Conservation (phyloP, 345 rosid species). For the Cardamine resedifolia region DNA sequence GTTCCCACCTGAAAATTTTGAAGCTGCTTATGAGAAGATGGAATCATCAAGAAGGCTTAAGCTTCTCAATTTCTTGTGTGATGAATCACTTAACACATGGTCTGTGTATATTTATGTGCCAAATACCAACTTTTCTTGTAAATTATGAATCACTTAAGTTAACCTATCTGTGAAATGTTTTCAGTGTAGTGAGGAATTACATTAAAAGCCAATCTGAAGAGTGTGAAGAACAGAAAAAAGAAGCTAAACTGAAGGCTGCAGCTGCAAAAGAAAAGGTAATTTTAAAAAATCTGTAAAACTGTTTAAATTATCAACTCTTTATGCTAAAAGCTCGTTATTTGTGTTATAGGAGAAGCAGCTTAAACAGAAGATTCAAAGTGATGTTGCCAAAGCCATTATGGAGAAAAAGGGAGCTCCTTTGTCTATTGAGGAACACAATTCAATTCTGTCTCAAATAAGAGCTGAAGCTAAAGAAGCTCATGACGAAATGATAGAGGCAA, state of each 20-base stretch:
- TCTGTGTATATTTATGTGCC: conserved; percentile 1
- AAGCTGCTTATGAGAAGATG: conserved; percentile 34
- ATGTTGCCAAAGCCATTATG: conserved; percentile 57
- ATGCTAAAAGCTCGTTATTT: background rate
- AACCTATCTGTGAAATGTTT: background rate
- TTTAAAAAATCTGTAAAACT: background rate
- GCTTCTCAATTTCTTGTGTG: conserved; percentile 52
- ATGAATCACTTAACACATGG: conserved; percentile 51
- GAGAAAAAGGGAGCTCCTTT: conserved; percentile 53
- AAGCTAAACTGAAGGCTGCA: conserved; percentile 24
- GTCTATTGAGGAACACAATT: conserved; percentile 57
- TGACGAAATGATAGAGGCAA: conserved; percentile 54
- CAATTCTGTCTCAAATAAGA: conserved; percentile 53
- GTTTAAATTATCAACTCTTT: background rate
- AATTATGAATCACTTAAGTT: background rate
- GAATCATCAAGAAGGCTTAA: conserved; percentile 42
- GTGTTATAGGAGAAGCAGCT: conserved; percentile 54
- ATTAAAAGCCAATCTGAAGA: background rate
- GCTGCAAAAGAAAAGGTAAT: conserved; percentile 42
- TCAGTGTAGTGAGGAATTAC: conserved; percentile 8
- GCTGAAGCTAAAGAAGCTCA: conserved; percentile 58
- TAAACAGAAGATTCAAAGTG: conserved; percentile 58
- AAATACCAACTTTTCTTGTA: conserved; percentile 2
- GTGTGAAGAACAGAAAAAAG: background rate
- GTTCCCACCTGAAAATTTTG: conserved; percentile 30